Evolutionary conservation across 73 alveolate species (phyloP).

Genomic region (Paraurostyla sp.): DNA sequence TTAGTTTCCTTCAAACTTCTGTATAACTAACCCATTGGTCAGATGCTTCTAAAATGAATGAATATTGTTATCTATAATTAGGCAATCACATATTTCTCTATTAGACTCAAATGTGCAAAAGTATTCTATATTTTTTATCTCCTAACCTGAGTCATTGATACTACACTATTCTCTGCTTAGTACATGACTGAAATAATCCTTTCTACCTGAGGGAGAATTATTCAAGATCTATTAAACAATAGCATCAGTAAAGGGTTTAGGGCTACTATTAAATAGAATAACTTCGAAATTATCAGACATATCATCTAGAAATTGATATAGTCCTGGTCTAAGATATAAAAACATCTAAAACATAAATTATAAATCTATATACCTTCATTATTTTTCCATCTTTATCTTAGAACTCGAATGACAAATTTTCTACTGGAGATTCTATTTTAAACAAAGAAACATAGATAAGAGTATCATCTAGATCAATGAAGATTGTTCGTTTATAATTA

Average conservation of each 20-base stretch:
- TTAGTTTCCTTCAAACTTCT: background rate
- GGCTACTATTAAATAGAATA: conserved; percentile 27
- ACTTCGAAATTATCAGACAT: conserved; percentile 6
- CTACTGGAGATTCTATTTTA: background rate
- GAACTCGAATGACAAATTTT: background rate
- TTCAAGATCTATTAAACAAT: background rate
- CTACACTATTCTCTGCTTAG: conserved; percentile 28
- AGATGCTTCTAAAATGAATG: conserved; percentile 28
- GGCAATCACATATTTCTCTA: conserved; percentile 21
- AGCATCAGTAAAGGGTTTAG: background rate
- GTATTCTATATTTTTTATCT: conserved; percentile 10
- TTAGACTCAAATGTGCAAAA: background rate
- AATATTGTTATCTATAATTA: conserved; percentile 40
- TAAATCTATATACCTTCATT: background rate
- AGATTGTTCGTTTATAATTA: background rate
- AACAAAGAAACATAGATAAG: background rate
- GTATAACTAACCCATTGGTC: conserved; percentile 28
- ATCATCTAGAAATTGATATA: background rate
- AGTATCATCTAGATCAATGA: conserved; percentile 53
- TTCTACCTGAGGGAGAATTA: background rate
- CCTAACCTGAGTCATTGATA: conserved; percentile 25
- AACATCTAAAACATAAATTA: background rate
- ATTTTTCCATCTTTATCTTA: background rate
- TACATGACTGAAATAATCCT: conserved; percentile 22
- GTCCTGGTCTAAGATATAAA: conserved; percentile 21